Conservation (phyloP, 306 rosid species). For the Morella rubra region DNA sequence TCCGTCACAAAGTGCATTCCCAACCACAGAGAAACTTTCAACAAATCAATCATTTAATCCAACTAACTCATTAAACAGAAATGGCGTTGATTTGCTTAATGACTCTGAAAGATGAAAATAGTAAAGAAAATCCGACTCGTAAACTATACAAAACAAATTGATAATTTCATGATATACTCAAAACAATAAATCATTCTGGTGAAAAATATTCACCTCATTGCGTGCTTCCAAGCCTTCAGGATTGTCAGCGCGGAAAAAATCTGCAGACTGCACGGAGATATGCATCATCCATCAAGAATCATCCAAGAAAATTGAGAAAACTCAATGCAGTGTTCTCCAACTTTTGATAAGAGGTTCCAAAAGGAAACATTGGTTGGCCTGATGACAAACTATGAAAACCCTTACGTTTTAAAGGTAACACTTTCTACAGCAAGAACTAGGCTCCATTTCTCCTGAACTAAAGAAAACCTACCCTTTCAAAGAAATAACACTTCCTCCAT, state of each 20-base stretch:
- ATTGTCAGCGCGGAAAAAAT: constrained; percentile 94
- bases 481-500: not conserved
- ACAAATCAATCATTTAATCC: not conserved
- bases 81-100: not conserved
- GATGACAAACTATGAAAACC: constrained; percentile 6
- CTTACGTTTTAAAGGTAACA: not conserved
- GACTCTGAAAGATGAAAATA: not conserved
- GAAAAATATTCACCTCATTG: constrained; percentile 68
- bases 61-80: not conserved
- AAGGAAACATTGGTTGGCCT: not conserved
- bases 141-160: not conserved
- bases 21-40: not conserved
- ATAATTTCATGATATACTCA: constrained; percentile 16
- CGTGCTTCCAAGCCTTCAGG: constrained; percentile 98
- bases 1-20: not conserved
- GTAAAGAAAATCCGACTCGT: not conserved
- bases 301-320: constrained; percentile 19
- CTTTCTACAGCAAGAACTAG: not conserved
- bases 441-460: constrained; percentile 6
- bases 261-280: constrained; percentile 76
- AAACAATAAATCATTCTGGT: constrained; percentile 20
- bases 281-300: constrained; percentile 21
- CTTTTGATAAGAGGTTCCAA: constrained; percentile 8
- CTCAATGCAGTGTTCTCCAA: constrained; percentile 20
- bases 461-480: not conserved